phyloP scores from a whole-genome alignment of 2,329 filamentous ascomycete species.

The Diaporthe vexans region DNA sequence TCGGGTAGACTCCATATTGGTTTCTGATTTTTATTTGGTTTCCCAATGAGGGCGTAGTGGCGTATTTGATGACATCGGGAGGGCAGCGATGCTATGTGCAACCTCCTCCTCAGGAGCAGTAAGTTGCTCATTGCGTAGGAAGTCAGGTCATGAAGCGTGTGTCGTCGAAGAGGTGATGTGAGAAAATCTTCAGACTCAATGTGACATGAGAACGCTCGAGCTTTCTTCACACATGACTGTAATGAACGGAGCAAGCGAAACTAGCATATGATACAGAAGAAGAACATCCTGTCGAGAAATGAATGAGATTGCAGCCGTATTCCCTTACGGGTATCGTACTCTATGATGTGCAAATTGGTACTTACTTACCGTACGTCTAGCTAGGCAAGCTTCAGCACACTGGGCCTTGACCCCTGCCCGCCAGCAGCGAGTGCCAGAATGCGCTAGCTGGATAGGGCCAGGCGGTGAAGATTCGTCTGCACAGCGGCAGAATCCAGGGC shows the following conservation, averaged over 20 bases:
- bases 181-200: conserved; percentile 15
- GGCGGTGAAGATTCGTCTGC: conserved; percentile 8
- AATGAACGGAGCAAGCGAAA: background rate
- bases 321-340: background rate
- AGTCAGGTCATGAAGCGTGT: conserved; percentile 23
- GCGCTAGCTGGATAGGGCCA: background rate
- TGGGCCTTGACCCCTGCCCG: background rate
- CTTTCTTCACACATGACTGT: background rate
- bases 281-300: too few relatives aligned
- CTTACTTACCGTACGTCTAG: background rate
- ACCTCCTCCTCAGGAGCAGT: conserved; percentile 42
- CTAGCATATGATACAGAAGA: background rate
- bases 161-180: background rate
- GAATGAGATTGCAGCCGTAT: background rate
- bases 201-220: background rate
- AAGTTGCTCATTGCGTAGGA: conserved; percentile 42
- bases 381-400: conserved; percentile 15
- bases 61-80: conserved; percentile 41
- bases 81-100: conserved; percentile 36
- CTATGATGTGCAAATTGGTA: conserved; percentile 12
- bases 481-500: conserved; percentile 14
- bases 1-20: conserved; percentile 58
- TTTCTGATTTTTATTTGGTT: conserved; percentile 43
- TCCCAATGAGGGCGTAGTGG: conserved; percentile 45
- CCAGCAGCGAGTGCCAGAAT: background rate